Evolutionary conservation across 495 filamentous ascomycete species (phyloP).

Genomic region (Xylaria curta): DNA sequence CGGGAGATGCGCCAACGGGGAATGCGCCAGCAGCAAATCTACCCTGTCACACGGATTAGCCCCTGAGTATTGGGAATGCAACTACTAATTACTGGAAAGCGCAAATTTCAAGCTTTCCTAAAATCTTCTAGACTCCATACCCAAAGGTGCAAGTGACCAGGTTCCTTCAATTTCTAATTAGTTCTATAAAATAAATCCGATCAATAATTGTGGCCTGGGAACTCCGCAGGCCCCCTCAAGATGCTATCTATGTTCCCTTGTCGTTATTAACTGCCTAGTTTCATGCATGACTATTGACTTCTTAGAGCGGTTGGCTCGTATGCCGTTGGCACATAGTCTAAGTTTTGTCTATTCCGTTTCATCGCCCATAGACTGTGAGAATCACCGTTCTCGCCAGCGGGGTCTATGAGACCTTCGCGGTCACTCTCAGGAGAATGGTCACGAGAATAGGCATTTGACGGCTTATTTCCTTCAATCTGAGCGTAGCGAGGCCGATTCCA

Average conservation of each 20-base stretch:
- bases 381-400: conserved; percentile 24
- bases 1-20: too few relatives aligned
- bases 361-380: conserved; percentile 20
- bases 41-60: too few relatives aligned
- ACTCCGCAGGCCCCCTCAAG: background rate
- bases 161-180: conserved; percentile 6
- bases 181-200: background rate
- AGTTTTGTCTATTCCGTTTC: conserved; percentile 11
- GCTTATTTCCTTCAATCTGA: conserved; percentile 42
- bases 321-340: conserved; percentile 22
- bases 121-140: too few relatives aligned
- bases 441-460: conserved; percentile 17
- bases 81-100: too few relatives aligned
- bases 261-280: background rate
- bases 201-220: background rate
- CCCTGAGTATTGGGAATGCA: too few relatives aligned
- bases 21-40: too few relatives aligned
- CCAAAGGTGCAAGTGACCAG: too few relatives aligned
- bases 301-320: conserved; percentile 22
- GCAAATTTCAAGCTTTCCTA: too few relatives aligned
- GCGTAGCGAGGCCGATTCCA: conserved; percentile 44
- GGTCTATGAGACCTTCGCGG: conserved; percentile 29
- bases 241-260: background rate
- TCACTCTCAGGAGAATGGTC: conserved; percentile 26
- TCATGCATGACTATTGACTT: background rate